Evolutionary conservation across 352 stramenopile genomes (phyloP), one percentile per base, ranked within the genome.

Genomic region (Lagenidium giganteum): DNA sequence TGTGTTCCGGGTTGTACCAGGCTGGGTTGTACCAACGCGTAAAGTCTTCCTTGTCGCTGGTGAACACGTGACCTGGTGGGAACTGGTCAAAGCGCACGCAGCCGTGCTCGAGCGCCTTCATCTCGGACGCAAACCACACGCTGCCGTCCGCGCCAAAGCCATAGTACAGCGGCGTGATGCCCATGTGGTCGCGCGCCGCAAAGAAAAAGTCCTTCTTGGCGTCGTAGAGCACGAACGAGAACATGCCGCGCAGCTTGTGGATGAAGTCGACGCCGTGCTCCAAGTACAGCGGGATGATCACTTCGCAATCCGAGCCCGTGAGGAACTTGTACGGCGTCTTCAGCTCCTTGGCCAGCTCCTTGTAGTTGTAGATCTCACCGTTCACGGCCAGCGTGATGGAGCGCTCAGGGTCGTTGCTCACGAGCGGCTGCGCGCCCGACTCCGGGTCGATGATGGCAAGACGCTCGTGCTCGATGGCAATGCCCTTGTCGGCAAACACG

Each of bases 351-450:
- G 95, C 96, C 8, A 99, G 65, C 61, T 98, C 84, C 63, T 96
- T 95, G 81, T 98, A 98, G 75, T 99, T 99, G 88, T 99, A 99
- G 50, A 99, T 97, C 74, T 99, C 96, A 36, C 96, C 96, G 69
- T 99, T 99, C 28, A 96, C 96, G 6, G 95, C 91, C 5, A 98
- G 84, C 55, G 97, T 98, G 49, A 99, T 82, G 34, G 74, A 80
- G 31, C 60, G 49, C 30, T 68, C 61, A 8, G 74, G 62, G 58
- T 97, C 92, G 63, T 83, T 86, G 57, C 72, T 93, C 43, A 89
- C 67, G 7, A 97, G 69, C 35, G 88, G 88, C 63, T 97, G 90
- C n/a, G 83, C 83, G 40, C 90, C 90, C 24, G 83, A 97, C 60
- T 99, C 96, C 5, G 96, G 96, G 80, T 99, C 95, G 61, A 99